A percentile compares a stretch with the other conserved stretches of the same genome.
Conservation (phyloP, 441 rosid genomes). For the Euphorbia schlechtendalii region DNA sequence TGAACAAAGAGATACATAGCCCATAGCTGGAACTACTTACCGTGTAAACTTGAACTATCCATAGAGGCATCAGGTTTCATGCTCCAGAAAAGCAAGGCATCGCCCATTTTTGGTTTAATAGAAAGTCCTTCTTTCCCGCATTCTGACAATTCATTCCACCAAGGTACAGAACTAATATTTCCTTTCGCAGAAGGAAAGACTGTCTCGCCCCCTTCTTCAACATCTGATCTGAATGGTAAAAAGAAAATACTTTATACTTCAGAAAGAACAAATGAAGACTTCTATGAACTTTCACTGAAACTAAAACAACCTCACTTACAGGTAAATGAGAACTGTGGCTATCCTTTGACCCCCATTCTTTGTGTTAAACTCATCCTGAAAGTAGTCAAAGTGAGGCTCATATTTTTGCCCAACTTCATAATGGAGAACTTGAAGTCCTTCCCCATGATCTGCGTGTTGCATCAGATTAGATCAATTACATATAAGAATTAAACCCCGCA, state of each 20-base stretch:
- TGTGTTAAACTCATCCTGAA: constrained; percentile 71
- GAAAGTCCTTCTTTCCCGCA: constrained; percentile 83
- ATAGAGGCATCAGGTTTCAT: constrained; percentile 77
- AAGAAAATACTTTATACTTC: constrained; percentile 1
- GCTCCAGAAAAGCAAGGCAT: constrained; percentile 93
- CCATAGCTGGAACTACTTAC: constrained; percentile 28
- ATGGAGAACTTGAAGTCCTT: constrained; percentile 89
- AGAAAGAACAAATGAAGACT: background rate
- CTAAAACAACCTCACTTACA: constrained; percentile 40
- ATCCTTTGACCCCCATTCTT: constrained; percentile 88
- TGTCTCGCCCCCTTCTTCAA: constrained; percentile 98
- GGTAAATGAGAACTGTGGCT: constrained; percentile 94
- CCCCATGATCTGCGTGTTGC: constrained; percentile 68
- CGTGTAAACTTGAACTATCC: constrained; percentile 86
- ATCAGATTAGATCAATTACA: constrained; percentile 1
- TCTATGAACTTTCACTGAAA: background rate
- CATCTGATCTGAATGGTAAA: constrained; percentile 63
- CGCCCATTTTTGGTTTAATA: constrained; percentile 85
- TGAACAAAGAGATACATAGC: constrained; percentile 3
- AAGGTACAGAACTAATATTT: constrained; percentile 66
- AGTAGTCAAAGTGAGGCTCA: constrained; percentile 88
- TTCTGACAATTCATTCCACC: constrained; percentile 86
- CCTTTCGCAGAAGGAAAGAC: constrained; percentile 75
- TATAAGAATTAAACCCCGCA: background rate
- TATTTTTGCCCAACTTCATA: constrained; percentile 88